Conservation (phyloP, 129 eudicot genomes). For the Ambrosia artemisiifolia region DNA sequence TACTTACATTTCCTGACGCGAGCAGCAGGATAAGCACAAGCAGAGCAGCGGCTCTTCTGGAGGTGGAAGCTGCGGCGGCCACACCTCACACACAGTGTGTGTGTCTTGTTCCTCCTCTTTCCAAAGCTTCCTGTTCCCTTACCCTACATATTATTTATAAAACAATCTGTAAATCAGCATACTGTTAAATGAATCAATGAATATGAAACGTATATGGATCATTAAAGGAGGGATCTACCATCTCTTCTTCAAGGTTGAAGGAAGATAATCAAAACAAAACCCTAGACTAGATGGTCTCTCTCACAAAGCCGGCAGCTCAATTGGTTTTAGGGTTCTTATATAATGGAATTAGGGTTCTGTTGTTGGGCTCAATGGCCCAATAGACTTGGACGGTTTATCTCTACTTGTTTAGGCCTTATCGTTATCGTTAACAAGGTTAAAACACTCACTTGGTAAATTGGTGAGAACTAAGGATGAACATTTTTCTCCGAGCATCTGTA, state of each 20-base stretch:
- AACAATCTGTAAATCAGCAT: no score
- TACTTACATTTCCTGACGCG: conserved; percentile 51
- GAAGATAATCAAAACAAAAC: background rate
- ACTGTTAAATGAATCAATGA: conserved; percentile 1
- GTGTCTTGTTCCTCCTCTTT: conserved; percentile 60
- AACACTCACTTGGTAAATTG: no score
- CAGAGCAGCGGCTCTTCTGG: conserved; percentile 51
- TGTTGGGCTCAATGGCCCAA: background rate
- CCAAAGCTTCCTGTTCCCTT: conserved; percentile 57
- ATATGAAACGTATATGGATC: background rate
- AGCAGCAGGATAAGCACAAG: conserved; percentile 54
- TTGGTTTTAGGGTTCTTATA: conserved; percentile 17
- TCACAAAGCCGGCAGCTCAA: background rate
- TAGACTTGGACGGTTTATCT: background rate
- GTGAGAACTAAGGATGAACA: no score
- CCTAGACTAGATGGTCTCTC: conserved; percentile 31
- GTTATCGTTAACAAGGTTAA: no score
- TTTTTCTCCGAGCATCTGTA: no score
- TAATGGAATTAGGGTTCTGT: conserved; percentile 24
- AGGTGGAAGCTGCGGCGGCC: conserved; percentile 47
- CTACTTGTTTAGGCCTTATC: background rate
- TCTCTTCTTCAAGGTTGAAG: conserved; percentile 17
- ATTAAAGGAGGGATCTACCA: conserved; percentile 10
- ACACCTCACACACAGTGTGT: conserved; percentile 53
- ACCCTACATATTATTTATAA: no score